These are phyloP conservation scores for Vaccinium vitisidaea DNA, from an alignment of 148 eudicot genomes.

Conservation along the genomic window DNA sequence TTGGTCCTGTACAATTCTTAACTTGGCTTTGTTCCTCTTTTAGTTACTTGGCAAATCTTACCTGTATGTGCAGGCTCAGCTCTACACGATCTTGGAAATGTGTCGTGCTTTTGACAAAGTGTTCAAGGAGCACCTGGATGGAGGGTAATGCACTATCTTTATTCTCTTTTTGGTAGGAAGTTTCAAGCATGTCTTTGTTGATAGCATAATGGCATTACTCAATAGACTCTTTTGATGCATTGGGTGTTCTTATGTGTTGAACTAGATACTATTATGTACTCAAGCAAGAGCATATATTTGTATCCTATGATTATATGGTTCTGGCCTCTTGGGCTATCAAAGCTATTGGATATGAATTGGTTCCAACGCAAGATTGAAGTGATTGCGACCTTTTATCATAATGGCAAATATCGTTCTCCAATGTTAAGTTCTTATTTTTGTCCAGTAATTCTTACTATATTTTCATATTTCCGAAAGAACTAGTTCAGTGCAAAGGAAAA, in stretches of 20 bases:
- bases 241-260: not conserved
- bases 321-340: not conserved
- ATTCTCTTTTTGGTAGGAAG: slow-evolving; percentile 8
- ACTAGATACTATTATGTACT: not conserved
- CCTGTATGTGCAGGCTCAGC: slow-evolving; percentile 70
- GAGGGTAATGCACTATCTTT: slow-evolving; percentile 65
- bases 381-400: not conserved
- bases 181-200: slow-evolving; percentile 6
- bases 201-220: not conserved
- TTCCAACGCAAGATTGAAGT: not conserved
- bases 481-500: not conserved
- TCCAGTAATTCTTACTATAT: not conserved
- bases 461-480: not conserved
- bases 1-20: not conserved
- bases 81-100: slow-evolving; percentile 93
- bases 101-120: slow-evolving; percentile 97
- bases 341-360: not conserved
- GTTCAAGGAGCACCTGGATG: slow-evolving; percentile 96
- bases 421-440: not conserved
- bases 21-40: not conserved
- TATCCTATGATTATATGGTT: not conserved
- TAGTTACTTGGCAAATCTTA: slow-evolving; percentile 1
- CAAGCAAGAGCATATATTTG: not conserved
- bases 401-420: not conserved
- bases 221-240: slow-evolving; percentile 2